These are phyloP conservation scores for Erigeron philadelphicus DNA, from an alignment of 140 eudicot species.

Conservation along the genomic window DNA sequence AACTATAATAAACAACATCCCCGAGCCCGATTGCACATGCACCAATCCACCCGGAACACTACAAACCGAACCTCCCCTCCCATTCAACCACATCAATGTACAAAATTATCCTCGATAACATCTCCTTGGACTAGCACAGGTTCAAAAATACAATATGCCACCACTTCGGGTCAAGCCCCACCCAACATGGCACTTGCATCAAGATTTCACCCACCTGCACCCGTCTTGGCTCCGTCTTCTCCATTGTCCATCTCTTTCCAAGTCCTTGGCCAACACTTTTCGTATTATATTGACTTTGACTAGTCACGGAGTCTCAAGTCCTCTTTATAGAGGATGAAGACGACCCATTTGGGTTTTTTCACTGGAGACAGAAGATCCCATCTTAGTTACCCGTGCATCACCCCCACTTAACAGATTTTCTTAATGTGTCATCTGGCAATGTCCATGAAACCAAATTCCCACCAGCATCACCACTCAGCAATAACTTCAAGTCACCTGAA, in stretches of 20 bases:
- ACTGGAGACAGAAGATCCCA: constrained; percentile 14
- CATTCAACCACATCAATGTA: constrained; percentile 19
- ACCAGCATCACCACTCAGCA: constrained; percentile 81
- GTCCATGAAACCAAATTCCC: constrained; percentile 92
- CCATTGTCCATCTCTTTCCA: constrained; percentile 18
- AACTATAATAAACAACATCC: too few species aligned
- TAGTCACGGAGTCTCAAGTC: constrained; percentile 19
- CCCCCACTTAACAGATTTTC: constrained; percentile 57
- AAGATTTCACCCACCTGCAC: constrained; percentile 14
- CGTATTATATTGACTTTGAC: constrained; percentile 20
- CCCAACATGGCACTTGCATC: constrained; percentile 24
- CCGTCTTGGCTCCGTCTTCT: constrained; percentile 24
- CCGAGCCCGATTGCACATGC: too few species aligned
- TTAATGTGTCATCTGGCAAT: constrained; percentile 58
- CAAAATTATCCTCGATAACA: constrained; percentile 24
- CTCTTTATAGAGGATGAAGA: constrained; percentile 18
- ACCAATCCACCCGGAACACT: too few species aligned
- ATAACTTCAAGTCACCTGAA: constrained; percentile 63
- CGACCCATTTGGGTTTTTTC: constrained; percentile 16
- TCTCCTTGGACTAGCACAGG: constrained; percentile 3
- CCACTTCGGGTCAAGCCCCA: constrained; percentile 22
- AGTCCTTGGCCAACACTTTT: constrained; percentile 37
- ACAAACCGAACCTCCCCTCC: too few species aligned
- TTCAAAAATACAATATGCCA: constrained; percentile 6
- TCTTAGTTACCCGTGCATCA: constrained; percentile 30